These are phyloP conservation scores for Aspergillus baeticus DNA, from an alignment of 495 filamentous ascomycete species.

Conservation along the genomic window DNA sequence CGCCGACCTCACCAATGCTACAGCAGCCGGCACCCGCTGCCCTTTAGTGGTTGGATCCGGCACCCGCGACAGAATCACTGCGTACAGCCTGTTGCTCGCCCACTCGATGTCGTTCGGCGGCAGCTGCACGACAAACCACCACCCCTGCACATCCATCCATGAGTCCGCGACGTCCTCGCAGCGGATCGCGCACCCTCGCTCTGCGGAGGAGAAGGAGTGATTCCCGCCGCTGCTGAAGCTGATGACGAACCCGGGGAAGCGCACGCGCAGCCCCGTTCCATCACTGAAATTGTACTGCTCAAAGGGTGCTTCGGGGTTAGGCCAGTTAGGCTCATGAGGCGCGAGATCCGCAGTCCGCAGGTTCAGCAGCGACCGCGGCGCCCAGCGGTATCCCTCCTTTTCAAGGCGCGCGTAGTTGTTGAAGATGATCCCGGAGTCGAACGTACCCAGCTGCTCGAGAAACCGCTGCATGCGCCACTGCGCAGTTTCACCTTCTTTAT, in stretches of 20 bases:
- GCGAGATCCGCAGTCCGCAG: conserved; percentile 2
- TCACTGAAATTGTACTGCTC: too few species aligned
- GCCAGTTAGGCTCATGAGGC: neutral
- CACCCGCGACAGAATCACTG: conserved; percentile 2
- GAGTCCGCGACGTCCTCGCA: neutral
- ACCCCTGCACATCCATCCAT: neutral
- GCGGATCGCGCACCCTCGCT: conserved; percentile 3
- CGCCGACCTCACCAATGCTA: neutral
- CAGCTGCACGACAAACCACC: conserved; percentile 8
- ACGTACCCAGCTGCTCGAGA: neutral
- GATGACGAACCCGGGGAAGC: conserved; percentile 3
- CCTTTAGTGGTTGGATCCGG: neutral
- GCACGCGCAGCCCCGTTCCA: neutral
- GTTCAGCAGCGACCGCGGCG: conserved; percentile 6
- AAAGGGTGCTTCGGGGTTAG: neutral
- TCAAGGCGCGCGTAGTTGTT: conserved; percentile 12
- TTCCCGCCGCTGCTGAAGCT: neutral
- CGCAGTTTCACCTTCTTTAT: neutral
- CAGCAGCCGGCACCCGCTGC: neutral
- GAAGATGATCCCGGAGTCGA: neutral
- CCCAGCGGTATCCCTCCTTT: conserved; percentile 5
- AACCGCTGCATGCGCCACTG: neutral
- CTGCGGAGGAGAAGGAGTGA: neutral
- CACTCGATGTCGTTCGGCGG: conserved; percentile 3
- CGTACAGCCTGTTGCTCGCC: neutral